Conservation (phyloP, 768 basidiomycete species). For the Russula emetica region DNA sequence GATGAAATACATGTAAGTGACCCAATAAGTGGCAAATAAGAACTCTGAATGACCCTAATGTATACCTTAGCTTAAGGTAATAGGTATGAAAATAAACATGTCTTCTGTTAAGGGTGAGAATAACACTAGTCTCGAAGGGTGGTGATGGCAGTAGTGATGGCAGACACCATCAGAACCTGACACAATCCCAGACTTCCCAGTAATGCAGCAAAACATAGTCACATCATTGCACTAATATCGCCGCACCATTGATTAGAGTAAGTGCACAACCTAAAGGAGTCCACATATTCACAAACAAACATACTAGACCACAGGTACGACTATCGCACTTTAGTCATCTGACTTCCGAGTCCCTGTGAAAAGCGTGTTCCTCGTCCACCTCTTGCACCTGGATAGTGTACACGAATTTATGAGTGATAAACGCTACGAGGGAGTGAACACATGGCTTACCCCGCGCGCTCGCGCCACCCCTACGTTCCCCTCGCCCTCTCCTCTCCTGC, state of each 20-base stretch:
- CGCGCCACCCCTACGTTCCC: constrained; percentile 60
- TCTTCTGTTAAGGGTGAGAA: too few species aligned
- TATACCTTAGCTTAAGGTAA: too few species aligned
- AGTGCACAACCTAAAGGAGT: background rate
- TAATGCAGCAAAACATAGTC: background rate
- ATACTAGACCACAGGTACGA: background rate
- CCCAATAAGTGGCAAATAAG: too few species aligned
- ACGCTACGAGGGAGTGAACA: background rate
- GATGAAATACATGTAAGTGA: too few species aligned
- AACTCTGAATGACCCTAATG: too few species aligned
- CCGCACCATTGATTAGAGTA: background rate
- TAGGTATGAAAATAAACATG: too few species aligned
- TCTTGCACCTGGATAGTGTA: constrained; percentile 16
- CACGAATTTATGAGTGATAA: background rate
- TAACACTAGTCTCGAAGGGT: too few species aligned
- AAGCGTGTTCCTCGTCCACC: constrained; percentile 26
- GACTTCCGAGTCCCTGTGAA: constrained; percentile 24
- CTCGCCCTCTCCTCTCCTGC: constrained; percentile 71
- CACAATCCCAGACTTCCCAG: background rate
- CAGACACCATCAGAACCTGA: background rate
- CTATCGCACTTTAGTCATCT: constrained; percentile 23
- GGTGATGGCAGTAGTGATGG: too few species aligned
- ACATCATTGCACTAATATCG: background rate
- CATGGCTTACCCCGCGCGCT: constrained; percentile 31
- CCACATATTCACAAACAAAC: background rate